These are phyloP conservation scores for Aquanectria penicillioides DNA, from an alignment of 2,329 filamentous ascomycete genomes.

Conservation along the genomic window DNA sequence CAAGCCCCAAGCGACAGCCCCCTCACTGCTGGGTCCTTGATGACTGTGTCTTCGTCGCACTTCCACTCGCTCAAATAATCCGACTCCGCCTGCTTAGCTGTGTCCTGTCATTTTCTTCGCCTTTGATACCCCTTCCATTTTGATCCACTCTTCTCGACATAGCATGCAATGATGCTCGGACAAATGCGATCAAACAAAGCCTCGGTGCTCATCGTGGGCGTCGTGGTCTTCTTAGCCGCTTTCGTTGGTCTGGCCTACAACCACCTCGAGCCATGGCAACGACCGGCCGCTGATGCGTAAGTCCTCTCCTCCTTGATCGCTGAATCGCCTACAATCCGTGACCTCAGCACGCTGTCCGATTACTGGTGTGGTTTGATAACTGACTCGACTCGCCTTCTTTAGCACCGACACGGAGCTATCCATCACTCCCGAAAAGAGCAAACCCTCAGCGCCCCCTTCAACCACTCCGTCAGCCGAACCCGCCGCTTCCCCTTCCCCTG, in stretches of 20 bases:
- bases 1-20: constrained; percentile 16
- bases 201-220: constrained; percentile 42
- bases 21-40: constrained; percentile 29
- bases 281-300: constrained; percentile 36
- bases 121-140: constrained; percentile 1
- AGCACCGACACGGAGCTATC: constrained; percentile 37
- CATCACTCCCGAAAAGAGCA: constrained; percentile 26
- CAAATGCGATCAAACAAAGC: constrained; percentile 45
- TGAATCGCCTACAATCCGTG: too few species aligned
- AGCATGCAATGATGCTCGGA: constrained; percentile 46
- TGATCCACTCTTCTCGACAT: too few species aligned
- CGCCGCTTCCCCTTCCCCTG: not conserved
- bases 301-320: constrained; percentile 9
- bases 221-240: constrained; percentile 46
- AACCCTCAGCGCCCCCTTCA: not conserved
- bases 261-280: constrained; percentile 44
- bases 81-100: constrained; percentile 1
- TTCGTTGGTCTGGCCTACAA: constrained; percentile 47
- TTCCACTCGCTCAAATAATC: constrained; percentile 8
- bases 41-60: constrained; percentile 29
- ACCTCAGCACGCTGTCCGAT: too few species aligned
- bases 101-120: not conserved
- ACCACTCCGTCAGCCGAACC: not conserved
- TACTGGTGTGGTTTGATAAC: too few species aligned
- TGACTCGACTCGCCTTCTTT: constrained; percentile 16